Conservation (phyloP, 2,329 filamentous ascomycete species). For the Colletotrichum sp. region DNA sequence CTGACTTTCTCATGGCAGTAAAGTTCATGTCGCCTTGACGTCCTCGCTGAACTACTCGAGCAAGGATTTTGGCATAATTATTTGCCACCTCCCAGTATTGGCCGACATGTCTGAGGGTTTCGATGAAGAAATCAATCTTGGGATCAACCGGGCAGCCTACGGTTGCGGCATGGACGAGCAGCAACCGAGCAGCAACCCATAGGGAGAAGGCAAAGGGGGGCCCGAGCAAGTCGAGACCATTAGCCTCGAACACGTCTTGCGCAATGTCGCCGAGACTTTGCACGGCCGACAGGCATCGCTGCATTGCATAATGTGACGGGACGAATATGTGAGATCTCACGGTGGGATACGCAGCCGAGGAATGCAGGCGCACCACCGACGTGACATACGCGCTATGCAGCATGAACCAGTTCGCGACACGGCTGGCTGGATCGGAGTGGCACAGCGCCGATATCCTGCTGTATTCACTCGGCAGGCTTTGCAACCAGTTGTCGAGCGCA, state of each 20-base stretch:
- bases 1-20: constrained; percentile 44
- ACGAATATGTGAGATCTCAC: constrained; percentile 44
- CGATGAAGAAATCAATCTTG: constrained; percentile 48
- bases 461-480: constrained; percentile 48
- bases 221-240: constrained; percentile 45
- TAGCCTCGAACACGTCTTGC: constrained; percentile 47
- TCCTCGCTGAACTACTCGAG: constrained; percentile 40
- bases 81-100: constrained; percentile 49
- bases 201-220: constrained; percentile 50
- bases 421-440: constrained; percentile 48
- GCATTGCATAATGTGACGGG: constrained; percentile 50
- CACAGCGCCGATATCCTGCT: constrained; percentile 50
- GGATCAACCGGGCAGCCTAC: constrained; percentile 40
- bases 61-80: constrained; percentile 45
- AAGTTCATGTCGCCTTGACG: constrained; percentile 41
- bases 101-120: constrained; percentile 44
- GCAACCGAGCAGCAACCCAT: constrained; percentile 45
- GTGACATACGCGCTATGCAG: constrained; percentile 50
- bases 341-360: constrained; percentile 46
- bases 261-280: constrained; percentile 49
- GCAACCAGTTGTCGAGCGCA: constrained; percentile 45
- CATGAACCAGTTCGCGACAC: constrained; percentile 53
- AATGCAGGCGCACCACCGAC: constrained; percentile 48
- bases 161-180: constrained; percentile 46
- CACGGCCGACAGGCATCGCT: constrained; percentile 47